Conservation (phyloP, 495 filamentous ascomycete species). For the Xylaria curta region DNA sequence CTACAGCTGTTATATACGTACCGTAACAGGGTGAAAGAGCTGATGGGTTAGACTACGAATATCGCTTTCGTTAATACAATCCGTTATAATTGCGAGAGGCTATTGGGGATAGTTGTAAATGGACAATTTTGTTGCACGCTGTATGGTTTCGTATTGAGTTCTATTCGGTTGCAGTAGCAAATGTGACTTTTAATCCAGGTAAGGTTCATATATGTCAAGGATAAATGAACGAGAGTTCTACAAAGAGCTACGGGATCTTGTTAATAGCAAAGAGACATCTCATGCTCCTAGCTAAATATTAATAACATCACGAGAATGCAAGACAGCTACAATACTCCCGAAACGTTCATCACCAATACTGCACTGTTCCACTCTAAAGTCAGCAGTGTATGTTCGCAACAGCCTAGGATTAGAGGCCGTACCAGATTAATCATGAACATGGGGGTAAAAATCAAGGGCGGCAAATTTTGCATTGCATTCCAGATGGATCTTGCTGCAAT, state of each 20-base stretch:
- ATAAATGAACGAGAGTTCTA: neutral
- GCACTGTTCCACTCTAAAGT: neutral
- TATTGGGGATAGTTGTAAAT: neutral
- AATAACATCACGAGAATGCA: neutral
- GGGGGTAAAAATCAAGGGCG: neutral
- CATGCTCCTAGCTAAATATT: neutral
- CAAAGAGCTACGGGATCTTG: neutral
- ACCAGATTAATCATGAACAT: neutral
- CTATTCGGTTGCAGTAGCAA: neutral
- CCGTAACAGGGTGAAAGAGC: neutral
- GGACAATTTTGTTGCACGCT: neutral
- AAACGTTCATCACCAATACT: neutral
- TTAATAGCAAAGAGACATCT: neutral
- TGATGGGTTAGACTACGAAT: neutral
- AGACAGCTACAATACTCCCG: neutral
- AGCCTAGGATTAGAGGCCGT: neutral
- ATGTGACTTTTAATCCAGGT: neutral
- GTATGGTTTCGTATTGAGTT: neutral
- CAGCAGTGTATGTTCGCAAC: neutral
- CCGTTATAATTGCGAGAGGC: neutral
- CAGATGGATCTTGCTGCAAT: neutral
- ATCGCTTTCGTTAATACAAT: neutral
- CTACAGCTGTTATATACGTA: too few relatives aligned
- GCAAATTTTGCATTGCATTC: neutral
- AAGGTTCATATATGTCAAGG: neutral